Evolutionary conservation across 2,329 filamentous ascomycete genomes (phyloP).

Genomic region (Diaporthe sp.): DNA sequence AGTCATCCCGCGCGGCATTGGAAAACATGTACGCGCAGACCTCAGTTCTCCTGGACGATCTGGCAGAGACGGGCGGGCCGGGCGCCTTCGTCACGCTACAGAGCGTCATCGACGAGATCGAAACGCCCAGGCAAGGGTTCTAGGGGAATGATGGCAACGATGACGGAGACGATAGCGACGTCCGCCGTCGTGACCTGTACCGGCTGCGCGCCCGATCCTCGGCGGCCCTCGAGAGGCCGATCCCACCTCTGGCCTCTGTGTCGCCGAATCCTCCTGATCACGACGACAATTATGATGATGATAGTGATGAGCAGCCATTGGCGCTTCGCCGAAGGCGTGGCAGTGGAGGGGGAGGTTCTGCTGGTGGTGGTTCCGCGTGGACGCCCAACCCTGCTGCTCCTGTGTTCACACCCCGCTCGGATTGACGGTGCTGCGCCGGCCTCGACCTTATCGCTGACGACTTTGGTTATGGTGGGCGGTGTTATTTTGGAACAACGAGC

Average conservation of each 20-base stretch:
- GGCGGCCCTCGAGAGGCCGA: neutral
- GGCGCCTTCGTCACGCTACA: constrained; percentile 82
- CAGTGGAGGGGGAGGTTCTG: neutral
- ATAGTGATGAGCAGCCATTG: neutral
- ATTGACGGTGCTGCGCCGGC: neutral
- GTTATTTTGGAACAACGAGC: neutral
- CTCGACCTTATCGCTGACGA: neutral
- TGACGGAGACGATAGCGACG: neutral
- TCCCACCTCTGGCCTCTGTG: neutral
- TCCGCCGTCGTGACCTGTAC: neutral
- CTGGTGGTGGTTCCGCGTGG: neutral
- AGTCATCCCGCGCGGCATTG: constrained; percentile 86
- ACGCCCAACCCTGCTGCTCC: constrained; percentile 3
- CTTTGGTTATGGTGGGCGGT: neutral
- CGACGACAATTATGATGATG: neutral
- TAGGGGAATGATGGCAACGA: constrained; percentile 40
- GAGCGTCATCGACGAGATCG: constrained; percentile 61
- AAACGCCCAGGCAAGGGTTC: constrained; percentile 52
- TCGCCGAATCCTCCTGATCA: neutral
- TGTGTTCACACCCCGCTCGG: neutral
- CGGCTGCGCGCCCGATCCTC: neutral
- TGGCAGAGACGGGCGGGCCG: constrained; percentile 82
- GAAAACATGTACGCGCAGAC: constrained; percentile 91
- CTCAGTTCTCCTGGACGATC: constrained; percentile 84
- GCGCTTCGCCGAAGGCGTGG: neutral